phyloP scores from a whole-genome alignment of 1,284 basidiomycete species.

The Malassezia sympodialis region DNA sequence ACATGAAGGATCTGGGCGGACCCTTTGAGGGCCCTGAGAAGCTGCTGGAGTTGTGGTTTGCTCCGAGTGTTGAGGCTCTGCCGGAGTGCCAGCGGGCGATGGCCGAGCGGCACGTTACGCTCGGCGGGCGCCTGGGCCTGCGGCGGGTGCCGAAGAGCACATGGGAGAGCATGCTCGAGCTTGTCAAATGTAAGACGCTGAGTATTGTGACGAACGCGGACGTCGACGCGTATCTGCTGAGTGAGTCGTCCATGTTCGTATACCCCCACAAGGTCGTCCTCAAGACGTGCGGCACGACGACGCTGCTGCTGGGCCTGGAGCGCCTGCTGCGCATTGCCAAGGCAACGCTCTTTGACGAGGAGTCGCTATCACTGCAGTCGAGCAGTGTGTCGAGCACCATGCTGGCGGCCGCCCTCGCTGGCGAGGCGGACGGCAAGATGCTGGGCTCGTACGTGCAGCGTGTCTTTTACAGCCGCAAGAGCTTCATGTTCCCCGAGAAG shows the following conservation, averaged over 20 bases:
- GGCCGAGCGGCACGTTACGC: constrained; percentile 22
- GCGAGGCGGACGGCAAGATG: constrained; percentile 6
- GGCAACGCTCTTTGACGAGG: constrained; percentile 63
- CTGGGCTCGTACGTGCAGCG: constrained; percentile 35
- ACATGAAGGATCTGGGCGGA: constrained; percentile 21
- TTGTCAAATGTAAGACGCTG: constrained; percentile 93
- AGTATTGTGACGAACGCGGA: constrained; percentile 76
- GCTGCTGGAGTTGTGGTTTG: constrained; percentile 95
- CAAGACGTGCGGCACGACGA: constrained; percentile 97
- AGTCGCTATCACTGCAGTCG: constrained; percentile 41
- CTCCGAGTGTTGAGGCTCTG: constrained; percentile 53
- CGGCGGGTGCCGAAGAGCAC: constrained; percentile 63
- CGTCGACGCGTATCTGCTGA: constrained; percentile 88
- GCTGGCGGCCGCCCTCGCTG: constrained; percentile 12
- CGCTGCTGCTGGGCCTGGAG: constrained; percentile 72
- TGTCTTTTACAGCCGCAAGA: constrained; percentile 88
- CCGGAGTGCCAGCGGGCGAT: constrained; percentile 34
- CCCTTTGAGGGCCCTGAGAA: constrained; percentile 66
- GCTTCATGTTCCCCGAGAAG: constrained; percentile 97
- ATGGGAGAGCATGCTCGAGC: constrained; percentile 96
- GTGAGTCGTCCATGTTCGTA: constrained; percentile 95
- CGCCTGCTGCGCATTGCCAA: constrained; percentile 58
- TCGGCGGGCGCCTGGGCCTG: constrained; percentile 54
- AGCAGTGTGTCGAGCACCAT: constrained; percentile 48
- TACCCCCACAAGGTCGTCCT: constrained; percentile 91